Conservation (phyloP, 2,329 filamentous ascomycete genomes). For the Sarocladiaceae sp. region DNA sequence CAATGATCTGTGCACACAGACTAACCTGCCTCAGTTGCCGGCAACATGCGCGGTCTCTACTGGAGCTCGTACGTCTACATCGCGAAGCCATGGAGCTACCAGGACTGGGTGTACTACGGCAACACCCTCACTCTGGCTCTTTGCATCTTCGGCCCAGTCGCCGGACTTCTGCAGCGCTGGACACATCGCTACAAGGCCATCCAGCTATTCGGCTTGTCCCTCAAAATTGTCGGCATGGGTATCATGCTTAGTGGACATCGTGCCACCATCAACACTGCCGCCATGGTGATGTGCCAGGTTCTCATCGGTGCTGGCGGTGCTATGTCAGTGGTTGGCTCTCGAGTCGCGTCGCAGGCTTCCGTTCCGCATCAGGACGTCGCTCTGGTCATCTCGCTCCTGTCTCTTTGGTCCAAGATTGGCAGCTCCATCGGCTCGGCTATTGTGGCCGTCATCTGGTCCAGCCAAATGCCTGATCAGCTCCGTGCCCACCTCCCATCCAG, state of each 20-base stretch:
- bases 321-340: conserved; percentile 28
- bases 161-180: conserved; percentile 23
- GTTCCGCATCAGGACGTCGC: conserved; percentile 32
- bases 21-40: conserved; percentile 18
- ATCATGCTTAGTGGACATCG: conserved; percentile 23
- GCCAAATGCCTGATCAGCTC: conserved; percentile 20
- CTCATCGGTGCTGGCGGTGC: conserved; percentile 29
- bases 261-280: conserved; percentile 25
- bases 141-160: conserved; percentile 25
- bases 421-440: conserved; percentile 29
- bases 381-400: conserved; percentile 24
- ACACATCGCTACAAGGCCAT: conserved; percentile 33
- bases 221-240: conserved; percentile 30
- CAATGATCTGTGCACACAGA: neutral
- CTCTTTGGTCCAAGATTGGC: conserved; percentile 30
- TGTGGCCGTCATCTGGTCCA: conserved; percentile 28
- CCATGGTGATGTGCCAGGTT: conserved; percentile 24
- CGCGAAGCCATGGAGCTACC: conserved; percentile 25
- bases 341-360: conserved; percentile 30
- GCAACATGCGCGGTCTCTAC: conserved; percentile 25
- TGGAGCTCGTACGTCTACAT: conserved; percentile 27
- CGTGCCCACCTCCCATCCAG: conserved; percentile 17
- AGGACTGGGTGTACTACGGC: conserved; percentile 30
- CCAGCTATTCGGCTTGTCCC: conserved; percentile 17
- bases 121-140: conserved; percentile 28